phyloP scores from a whole-genome alignment of 306 rosid species.

The Fragaria iinumae region DNA sequence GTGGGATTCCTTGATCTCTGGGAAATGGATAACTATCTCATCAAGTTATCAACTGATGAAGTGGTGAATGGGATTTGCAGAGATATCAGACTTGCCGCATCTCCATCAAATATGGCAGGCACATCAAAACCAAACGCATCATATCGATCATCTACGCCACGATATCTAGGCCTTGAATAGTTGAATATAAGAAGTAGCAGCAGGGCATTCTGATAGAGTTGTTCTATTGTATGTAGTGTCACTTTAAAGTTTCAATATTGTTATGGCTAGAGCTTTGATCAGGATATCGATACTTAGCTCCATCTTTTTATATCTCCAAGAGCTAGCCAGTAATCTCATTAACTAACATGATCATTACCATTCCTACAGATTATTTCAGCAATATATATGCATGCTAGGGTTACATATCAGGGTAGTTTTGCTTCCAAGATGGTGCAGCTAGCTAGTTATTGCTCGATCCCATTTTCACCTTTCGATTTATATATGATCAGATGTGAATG shows the following conservation, averaged over 20 bases:
- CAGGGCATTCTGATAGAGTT: not conserved
- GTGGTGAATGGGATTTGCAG: not conserved
- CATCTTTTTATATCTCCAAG: not conserved
- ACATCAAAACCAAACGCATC: not conserved
- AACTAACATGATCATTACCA: not conserved
- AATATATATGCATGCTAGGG: not conserved
- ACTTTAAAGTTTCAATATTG: not conserved
- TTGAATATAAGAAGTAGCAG: not conserved
- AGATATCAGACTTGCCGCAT: not conserved
- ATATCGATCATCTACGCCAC: not conserved
- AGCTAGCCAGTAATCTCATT: not conserved
- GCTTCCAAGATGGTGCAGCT: not conserved
- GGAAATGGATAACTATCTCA: not conserved
- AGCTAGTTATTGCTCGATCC: not conserved
- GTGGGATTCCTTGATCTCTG: constrained; percentile 1
- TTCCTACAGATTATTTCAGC: not conserved
- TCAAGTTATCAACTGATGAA: not conserved
- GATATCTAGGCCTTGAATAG: not conserved
- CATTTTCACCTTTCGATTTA: not conserved
- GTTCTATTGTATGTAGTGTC: not conserved
- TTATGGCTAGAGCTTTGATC: not conserved
- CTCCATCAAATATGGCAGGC: not conserved
- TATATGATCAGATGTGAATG: not conserved
- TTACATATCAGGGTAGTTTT: not conserved
- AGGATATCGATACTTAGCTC: not conserved